These are phyloP conservation scores for Fusarium sambucinum DNA, from an alignment of 2,329 filamentous ascomycete species.

Conservation along the genomic window DNA sequence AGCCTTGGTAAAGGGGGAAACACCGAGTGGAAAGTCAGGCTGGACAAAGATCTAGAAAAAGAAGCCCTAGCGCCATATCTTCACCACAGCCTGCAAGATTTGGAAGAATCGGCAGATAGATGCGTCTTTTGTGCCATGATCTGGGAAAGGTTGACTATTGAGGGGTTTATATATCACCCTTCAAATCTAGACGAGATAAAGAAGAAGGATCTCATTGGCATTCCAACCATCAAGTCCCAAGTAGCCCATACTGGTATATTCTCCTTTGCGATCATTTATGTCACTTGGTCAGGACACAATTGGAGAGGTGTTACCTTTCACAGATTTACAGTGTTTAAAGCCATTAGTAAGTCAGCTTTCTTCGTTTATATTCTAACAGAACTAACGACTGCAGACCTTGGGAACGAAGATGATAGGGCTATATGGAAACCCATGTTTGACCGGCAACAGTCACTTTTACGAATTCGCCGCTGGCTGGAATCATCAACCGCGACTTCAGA, in stretches of 20 bases:
- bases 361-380: fast-evolving
- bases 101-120: slow-evolving; percentile 8
- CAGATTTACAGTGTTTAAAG: slow-evolving; percentile 11
- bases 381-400: slow-evolving; percentile 10
- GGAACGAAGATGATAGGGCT: neutral
- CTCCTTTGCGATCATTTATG: slow-evolving; percentile 15
- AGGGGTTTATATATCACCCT: neutral
- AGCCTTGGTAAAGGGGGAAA: neutral
- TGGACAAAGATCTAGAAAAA: neutral
- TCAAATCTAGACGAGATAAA: slow-evolving; percentile 1
- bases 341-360: slow-evolving; percentile 11
- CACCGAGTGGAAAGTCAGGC: slow-evolving; percentile 14
- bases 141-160: slow-evolving; percentile 17
- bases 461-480: slow-evolving; percentile 26
- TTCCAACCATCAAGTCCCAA: slow-evolving; percentile 13
- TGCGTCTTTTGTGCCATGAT: slow-evolving; percentile 37
- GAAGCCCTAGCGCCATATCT: neutral
- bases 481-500: neutral
- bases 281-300: neutral
- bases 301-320: slow-evolving; percentile 8
- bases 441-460: slow-evolving; percentile 22
- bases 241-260: slow-evolving; percentile 12
- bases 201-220: slow-evolving; percentile 2
- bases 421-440: slow-evolving; percentile 27
- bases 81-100: slow-evolving; percentile 17